Evolutionary conservation across 1,139 yeast species (phyloP).

Genomic region (Geotrichum bryndzae): DNA sequence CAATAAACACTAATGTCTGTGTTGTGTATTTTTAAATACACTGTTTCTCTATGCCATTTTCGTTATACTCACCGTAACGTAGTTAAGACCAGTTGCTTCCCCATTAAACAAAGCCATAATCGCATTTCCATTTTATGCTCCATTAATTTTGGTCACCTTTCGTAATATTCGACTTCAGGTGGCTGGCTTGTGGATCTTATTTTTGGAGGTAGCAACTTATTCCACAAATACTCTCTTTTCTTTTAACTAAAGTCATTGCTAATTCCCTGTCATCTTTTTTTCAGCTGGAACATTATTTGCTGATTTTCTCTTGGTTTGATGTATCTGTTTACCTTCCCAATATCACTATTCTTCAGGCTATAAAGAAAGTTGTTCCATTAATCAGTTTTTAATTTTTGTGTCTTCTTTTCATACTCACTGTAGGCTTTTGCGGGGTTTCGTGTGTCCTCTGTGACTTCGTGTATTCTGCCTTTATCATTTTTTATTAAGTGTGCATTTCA

Average conservation of each 20-base stretch:
- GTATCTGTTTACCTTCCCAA: background rate
- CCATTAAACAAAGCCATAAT: background rate
- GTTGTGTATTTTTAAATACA: background rate
- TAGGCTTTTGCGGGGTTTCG: background rate
- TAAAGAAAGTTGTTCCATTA: background rate
- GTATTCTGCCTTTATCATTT: no score
- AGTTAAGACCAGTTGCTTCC: conserved; percentile 8
- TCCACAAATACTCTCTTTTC: background rate
- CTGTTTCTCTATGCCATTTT: conserved; percentile 5
- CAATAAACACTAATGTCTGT: no score
- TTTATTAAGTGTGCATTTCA: no score
- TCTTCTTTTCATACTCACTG: background rate
- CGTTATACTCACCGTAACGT: conserved; percentile 1
- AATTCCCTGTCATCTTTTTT: background rate
- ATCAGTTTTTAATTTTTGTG: background rate
- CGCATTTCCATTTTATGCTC: background rate
- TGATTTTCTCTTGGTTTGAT: background rate
- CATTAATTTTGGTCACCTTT: background rate
- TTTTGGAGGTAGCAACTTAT: background rate
- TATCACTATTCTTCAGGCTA: background rate
- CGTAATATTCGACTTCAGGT: background rate
- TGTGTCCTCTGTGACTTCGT: no score
- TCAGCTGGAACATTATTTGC: background rate
- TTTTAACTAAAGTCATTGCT: background rate
- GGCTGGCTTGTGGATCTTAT: background rate